phyloP scores from a whole-genome alignment of 2,329 filamentous ascomycete genomes.

The Monosporascus sp. region DNA sequence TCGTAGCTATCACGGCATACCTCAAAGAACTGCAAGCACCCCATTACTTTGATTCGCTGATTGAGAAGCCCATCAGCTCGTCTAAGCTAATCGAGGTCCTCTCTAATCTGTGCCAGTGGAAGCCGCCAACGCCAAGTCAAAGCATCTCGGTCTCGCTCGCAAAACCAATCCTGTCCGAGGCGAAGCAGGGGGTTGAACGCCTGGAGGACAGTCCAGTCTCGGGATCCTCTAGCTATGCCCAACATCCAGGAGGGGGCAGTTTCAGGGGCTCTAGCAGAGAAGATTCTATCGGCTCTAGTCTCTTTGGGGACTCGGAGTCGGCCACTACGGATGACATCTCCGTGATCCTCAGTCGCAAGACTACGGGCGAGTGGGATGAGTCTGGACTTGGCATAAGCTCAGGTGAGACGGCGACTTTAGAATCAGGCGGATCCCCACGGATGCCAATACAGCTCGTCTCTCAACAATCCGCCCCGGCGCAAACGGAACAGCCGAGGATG shows the following conservation, averaged over 20 bases:
- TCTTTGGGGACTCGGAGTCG: slow-evolving; percentile 82
- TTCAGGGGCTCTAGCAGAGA: slow-evolving; percentile 76
- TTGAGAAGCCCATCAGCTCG: slow-evolving; percentile 93
- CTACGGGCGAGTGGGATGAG: slow-evolving; percentile 73
- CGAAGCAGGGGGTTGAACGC: slow-evolving; percentile 58
- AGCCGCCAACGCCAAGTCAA: slow-evolving; percentile 57
- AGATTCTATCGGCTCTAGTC: slow-evolving; percentile 82
- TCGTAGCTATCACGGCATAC: slow-evolving; percentile 95
- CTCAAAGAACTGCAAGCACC: slow-evolving; percentile 94
- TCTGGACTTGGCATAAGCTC: slow-evolving; percentile 74
- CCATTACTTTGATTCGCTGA: slow-evolving; percentile 91
- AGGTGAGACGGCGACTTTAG: slow-evolving; percentile 38
- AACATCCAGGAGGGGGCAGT: slow-evolving; percentile 61
- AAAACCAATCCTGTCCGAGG: slow-evolving; percentile 56
- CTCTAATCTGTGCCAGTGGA: slow-evolving; percentile 88
- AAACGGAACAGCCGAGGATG: slow-evolving; percentile 46
- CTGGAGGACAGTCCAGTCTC: slow-evolving; percentile 81
- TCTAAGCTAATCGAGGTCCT: slow-evolving; percentile 87
- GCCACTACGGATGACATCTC: slow-evolving; percentile 73
- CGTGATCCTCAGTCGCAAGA: slow-evolving; percentile 67
- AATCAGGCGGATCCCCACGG: slow-evolving; percentile 30
- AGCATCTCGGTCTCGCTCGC: slow-evolving; percentile 41
- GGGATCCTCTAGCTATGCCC: slow-evolving; percentile 65
- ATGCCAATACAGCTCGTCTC: slow-evolving; percentile 50
- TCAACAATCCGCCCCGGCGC: slow-evolving; percentile 59